Conservation (phyloP, 2,329 filamentous ascomycete genomes). For the Trichoderma sp. region DNA sequence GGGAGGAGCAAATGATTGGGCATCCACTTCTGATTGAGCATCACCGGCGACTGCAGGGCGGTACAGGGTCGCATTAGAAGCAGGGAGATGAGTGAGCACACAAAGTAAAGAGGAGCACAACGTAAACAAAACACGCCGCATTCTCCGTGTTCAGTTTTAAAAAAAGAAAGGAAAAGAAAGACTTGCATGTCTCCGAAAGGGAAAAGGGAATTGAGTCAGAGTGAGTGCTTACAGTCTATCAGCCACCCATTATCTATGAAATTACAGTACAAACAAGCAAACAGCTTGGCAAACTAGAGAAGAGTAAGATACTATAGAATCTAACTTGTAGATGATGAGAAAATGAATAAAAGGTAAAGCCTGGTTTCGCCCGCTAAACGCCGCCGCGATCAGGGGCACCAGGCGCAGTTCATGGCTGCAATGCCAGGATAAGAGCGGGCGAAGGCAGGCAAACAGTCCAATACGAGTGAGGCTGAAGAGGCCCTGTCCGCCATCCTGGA, state of each 20-base stretch:
- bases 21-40: background rate
- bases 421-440: background rate
- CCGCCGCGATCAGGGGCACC: background rate
- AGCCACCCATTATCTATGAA: background rate
- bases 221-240: conserved; percentile 4
- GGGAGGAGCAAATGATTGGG: conserved; percentile 5
- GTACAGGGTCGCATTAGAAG: background rate
- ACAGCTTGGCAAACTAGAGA: background rate
- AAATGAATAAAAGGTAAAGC: background rate
- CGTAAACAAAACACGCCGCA: background rate
- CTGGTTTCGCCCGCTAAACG: background rate
- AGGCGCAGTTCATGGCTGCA: background rate
- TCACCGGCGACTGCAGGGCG: conserved; percentile 13
- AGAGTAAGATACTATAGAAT: background rate
- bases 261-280: too few relatives aligned
- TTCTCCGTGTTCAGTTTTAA: background rate
- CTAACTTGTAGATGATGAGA: background rate
- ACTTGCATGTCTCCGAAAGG: background rate
- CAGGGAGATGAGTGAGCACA: conserved; percentile 9
- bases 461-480: conserved; percentile 18
- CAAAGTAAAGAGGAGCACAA: background rate
- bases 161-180: background rate
- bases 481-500: conserved; percentile 5
- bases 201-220: background rate
- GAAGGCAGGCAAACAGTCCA: background rate